Evolutionary conservation across 1,284 basidiomycete genomes (phyloP).

Genomic region (Sporisorium iseilematis-ciliati): DNA sequence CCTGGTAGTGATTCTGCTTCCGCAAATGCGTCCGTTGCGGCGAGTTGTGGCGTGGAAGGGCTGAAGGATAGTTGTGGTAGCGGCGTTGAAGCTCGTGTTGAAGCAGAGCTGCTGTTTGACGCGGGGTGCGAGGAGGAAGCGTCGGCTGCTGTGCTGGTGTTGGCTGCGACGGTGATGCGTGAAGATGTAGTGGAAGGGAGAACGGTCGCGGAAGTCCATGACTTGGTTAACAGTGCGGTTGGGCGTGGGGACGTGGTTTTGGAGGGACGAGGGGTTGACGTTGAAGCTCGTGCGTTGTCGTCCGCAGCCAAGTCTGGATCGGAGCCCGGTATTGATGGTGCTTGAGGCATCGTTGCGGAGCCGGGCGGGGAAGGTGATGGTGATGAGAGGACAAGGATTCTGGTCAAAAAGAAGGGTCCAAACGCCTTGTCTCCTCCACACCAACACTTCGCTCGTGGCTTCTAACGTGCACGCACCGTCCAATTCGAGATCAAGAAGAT

Average conservation of each 20-base stretch:
- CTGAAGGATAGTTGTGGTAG: constrained; percentile 28
- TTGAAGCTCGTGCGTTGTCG: constrained; percentile 10
- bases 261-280: constrained; percentile 4
- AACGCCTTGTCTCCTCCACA: constrained; percentile 22
- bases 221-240: constrained; percentile 20
- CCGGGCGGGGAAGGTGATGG: neutral
- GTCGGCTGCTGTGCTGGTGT: constrained; percentile 43
- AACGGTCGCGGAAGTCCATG: constrained; percentile 36
- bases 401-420: constrained; percentile 7
- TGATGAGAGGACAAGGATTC: neutral
- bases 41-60: constrained; percentile 21
- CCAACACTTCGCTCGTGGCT: constrained; percentile 35
- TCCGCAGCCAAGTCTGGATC: constrained; percentile 3
- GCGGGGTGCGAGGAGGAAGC: constrained; percentile 5
- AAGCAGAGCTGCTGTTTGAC: constrained; percentile 23
- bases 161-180: constrained; percentile 35
- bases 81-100: constrained; percentile 33
- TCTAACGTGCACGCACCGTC: constrained; percentile 15
- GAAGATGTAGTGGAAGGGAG: constrained; percentile 32
- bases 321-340: constrained; percentile 6
- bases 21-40: neutral
- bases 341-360: constrained; percentile 15
- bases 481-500: neutral
- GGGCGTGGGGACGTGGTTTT: constrained; percentile 16
- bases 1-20: neutral